Evolutionary conservation across 2,329 filamentous ascomycete species (phyloP), one percentile per base, ranked within the genome.

Genomic region (Didymella arachidicola): DNA sequence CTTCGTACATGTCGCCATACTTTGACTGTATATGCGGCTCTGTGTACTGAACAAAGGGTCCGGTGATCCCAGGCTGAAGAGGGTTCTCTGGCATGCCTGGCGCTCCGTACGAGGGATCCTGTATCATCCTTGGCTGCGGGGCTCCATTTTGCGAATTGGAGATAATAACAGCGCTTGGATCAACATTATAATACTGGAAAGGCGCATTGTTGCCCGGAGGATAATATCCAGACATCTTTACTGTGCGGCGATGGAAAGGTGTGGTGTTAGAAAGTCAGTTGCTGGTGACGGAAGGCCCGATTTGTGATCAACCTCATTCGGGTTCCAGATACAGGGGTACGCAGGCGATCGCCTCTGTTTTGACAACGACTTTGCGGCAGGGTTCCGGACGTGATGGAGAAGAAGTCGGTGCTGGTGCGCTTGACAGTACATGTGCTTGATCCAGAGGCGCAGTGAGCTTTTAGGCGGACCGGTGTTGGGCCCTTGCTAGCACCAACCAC

Each of bases 141-240:
- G 57, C 52, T 47, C 39, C 50, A 67, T 71, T 69, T 34, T 62
- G 64, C 27, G 68, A 34, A 49, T 64, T 69, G 47, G 67, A 53
- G 56, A 65, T 69, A 10, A 67, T 63, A 19, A 64, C 60, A 10
- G 57, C 65, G 49, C 72, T 72, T 42, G 70, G 66, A 59, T 77
- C 69, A 59, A 68, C 44, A 34, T 68, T 72, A 65, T 77, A 77
- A 61, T 77, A 77, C 50, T 75, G 73, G 27, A 72, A 71, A 48
- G 73, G 70, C 29, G 72, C 63, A 57, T 69, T 71, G 39, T 71
- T 67, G 61, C 73, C 72, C 43, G 67, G 63, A 39, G 64, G 67
- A 61, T 77, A 77, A 63, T 74, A 76, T 60, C 73, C 73, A 70
- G 74, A 76, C 76, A 78, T 78, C 61, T 62, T 65, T 69, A 48